A percentile compares a stretch with the other conserved stretches of the same genome.
phyloP scores from a whole-genome alignment of 2,329 filamentous ascomycete species.

The Exophiala viscosa region DNA sequence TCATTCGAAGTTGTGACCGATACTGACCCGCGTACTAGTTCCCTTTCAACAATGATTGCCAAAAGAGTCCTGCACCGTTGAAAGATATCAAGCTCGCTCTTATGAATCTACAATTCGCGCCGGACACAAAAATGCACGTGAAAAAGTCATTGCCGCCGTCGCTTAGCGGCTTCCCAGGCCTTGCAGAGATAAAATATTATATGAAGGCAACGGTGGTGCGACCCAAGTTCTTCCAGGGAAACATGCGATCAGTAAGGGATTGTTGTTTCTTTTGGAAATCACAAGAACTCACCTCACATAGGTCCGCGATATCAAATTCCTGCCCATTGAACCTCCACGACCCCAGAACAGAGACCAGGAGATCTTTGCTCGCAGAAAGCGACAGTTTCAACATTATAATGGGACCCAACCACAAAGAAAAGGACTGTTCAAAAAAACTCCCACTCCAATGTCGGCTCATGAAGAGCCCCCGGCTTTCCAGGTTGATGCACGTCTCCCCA shows the following conservation, averaged over 20 bases:
- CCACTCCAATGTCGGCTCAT: slow-evolving; percentile 19
- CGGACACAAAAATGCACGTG: slow-evolving; percentile 59
- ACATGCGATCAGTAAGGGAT: slow-evolving; percentile 58
- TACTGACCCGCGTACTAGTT: slow-evolving; percentile 34
- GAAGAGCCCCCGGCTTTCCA: slow-evolving; percentile 57
- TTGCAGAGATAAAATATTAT: slow-evolving; percentile 90
- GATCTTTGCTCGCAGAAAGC: slow-evolving; percentile 73
- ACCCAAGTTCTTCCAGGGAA: slow-evolving; percentile 87
- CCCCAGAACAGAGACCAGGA: slow-evolving; percentile 66
- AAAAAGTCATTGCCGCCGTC: slow-evolving; percentile 86
- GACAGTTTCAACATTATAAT: slow-evolving; percentile 51
- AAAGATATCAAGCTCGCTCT: slow-evolving; percentile 46
- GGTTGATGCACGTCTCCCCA: slow-evolving; percentile 79
- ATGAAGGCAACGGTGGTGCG: slow-evolving; percentile 91
- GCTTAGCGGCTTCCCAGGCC: slow-evolving; percentile 76
- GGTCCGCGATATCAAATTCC: slow-evolving; percentile 64
- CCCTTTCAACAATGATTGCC: slow-evolving; percentile 50
- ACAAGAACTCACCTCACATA: slow-evolving; percentile 9
- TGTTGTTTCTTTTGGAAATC: background rate
- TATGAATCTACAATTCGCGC: slow-evolving; percentile 44
- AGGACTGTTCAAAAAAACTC: slow-evolving; percentile 55
- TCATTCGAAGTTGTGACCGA: background rate
- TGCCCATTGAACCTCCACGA: slow-evolving; percentile 87
- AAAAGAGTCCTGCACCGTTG: slow-evolving; percentile 42
- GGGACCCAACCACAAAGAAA: slow-evolving; percentile 47